Evolutionary conservation across 768 basidiomycete genomes (phyloP), one percentile per base, ranked within the genome.

Genomic region (Trametes elegans): DNA sequence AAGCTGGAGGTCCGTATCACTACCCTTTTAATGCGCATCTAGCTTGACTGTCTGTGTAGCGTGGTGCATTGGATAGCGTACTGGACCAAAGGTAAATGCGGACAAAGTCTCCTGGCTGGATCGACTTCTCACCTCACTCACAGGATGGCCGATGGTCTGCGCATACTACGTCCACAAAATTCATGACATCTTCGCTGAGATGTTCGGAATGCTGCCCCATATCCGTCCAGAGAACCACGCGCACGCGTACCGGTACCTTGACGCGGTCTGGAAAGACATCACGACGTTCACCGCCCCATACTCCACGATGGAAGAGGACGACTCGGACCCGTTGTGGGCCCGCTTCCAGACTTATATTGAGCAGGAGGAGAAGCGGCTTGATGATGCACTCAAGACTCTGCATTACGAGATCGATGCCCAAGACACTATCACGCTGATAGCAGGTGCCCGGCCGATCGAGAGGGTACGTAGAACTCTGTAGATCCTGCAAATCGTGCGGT

Each of bases 361-460:
- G 3, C n/a, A 43, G 1, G 68, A 69, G 49, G 65, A 72, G 58
- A 43, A 59, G 3, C 49, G 66, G 2, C 36, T 74, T 1, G 51
- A 60, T 7, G 56, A 57, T 16, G 66, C 64, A n/a, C 62, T 74
- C 9, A 62, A 71, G 9, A 49, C 53, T 0, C 53, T 71, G 2
- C 39, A 47, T 16, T 74, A 68, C 31, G 56, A 71, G 31, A 66
- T 74, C 9, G 70, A 73, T 44, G 67, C 62, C n/a, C 13, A 43
- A 10, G 62, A 68, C 34, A 69, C 70, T 0, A 48, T 72, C 2
- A 39, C 31, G 16, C 57, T 72, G 21, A 45, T 71, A 24, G 63
- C 60, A 0, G 73, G 71, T 7, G 62, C 64, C 1, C 70, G 73
- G 9, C 57, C 70, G 19, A 69, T 73, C 24, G 73, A 74, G 54